Base-by-base conservation (phyloP, 768 basidiomycete genomes). In the Podaxis mareebaensis region DNA sequence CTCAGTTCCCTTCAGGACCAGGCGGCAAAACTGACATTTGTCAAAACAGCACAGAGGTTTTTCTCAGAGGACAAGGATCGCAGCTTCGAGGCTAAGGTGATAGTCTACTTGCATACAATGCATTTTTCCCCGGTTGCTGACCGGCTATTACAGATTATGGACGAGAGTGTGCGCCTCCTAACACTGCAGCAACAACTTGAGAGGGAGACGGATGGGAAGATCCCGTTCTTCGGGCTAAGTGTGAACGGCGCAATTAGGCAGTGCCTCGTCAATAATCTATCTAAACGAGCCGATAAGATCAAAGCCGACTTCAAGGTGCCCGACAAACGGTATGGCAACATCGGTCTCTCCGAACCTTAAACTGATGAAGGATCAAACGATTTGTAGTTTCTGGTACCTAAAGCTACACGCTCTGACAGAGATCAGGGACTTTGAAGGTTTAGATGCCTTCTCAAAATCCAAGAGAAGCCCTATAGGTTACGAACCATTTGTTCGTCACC, bases 391-490 rank as follows among this genome's bases (percentile, higher is more conserved):
- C 76, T 99, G 95, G 95, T 91, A 94, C 76, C 71, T 94, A 67
- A 98, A 97, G 73, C 75, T 99, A 4, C 85, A 93, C 58, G 91
- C 95, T 0, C 75, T 99, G 60, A 89, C 90, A 10, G 81, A 83
- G n/a, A 78, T 84, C 22, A 81, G 87, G 63, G 94, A 97, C 74
- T 99, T 95, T 74, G 92, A 95, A 38, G 87, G 83, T 1, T 81
- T 99, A 13, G 95, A 98, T 53, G 72, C 82, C 0, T 96, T 99
- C 72, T 86, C 95, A 1, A 91, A 88, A 68, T 91, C 90, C 39
- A 95, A 86, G 75, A 85, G 93, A 67, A 94, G 91, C 73, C 96
- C 96, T 3, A 98, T 99, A 63, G 96, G 97, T 0, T 99, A 96
- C 70, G 96, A 98, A 71, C 83, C 90, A 0, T 95, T 95, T 72